Base-by-base conservation (phyloP, 176 grass and related monocot species). In the Saccharum spontaneum region DNA sequence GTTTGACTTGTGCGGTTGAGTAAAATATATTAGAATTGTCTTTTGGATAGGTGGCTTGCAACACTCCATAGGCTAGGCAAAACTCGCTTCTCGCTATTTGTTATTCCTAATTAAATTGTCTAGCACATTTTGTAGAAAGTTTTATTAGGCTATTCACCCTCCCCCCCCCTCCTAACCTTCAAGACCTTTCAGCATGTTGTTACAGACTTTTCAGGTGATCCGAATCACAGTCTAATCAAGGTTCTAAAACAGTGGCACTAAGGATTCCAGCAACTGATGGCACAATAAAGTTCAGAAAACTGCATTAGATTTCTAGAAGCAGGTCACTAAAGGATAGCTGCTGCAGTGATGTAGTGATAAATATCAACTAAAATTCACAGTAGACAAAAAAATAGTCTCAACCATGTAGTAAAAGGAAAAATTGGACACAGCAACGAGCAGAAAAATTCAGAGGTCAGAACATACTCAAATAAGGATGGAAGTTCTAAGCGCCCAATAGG, bases 381-480 rank as follows among this genome's bases (percentile, higher is more conserved):
- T 65, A 46, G 4, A 62, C 6, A 74, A 68, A 16, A 18, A 36
- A 22, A 59, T 57, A 46, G 11, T 59, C 30, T 14, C 54, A 84
- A 73, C 17, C 40, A 17, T 73, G 55, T 60, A 71, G 45, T 73
- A 46, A 28, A 57, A 57, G 18, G 55, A 26, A 34, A 67, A 79
- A 79, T 13, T 43, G 36, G 64, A 71, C 37, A 89, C 9, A 48
- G 6, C 68, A 79, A 75, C 16, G 43, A 38, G 63, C 79, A 81
- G 6, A 50, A 69, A 69, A 57, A 31, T 76, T 71, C 83, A 37
- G 9, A 77, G 76, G 22, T 16, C 24, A 78, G 80, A 87, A 76
- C 87, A 87, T 92, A 94, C 92, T 92, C 87, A 49, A 87, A 83
- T 62, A 85, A 86, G 18, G 81, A 87, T 54, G 90, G 78, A 67